Evolutionary conservation across 305 asterid species (phyloP).

Genomic region (Fraxinus nigra): DNA sequence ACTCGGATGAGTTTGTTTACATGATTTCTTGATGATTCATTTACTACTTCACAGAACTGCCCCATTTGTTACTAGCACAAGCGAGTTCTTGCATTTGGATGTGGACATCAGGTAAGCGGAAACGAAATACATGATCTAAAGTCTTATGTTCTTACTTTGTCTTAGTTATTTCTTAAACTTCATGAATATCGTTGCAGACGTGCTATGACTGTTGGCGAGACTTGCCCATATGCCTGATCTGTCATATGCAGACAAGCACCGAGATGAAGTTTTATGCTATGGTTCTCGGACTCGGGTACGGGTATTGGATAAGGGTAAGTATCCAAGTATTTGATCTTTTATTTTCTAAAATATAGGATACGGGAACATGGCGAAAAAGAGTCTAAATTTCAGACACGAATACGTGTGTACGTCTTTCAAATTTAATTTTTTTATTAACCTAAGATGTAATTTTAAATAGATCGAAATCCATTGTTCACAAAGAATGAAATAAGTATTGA

Average conservation of each 20-base stretch:
- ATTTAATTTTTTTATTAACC: too few relatives aligned
- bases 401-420: too few relatives aligned
- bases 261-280: constrained; percentile 14
- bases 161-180: background rate
- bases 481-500: too few relatives aligned
- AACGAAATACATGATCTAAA: background rate
- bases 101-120: constrained; percentile 51
- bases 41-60: constrained; percentile 33
- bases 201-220: constrained; percentile 40
- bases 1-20: background rate
- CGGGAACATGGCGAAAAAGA: too few relatives aligned
- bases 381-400: too few relatives aligned
- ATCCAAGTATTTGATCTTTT: too few relatives aligned
- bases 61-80: constrained; percentile 43
- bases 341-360: too few relatives aligned
- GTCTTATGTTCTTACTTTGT: background rate
- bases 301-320: too few relatives aligned
- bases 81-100: constrained; percentile 43
- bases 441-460: too few relatives aligned
- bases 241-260: constrained; percentile 32
- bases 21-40: background rate
- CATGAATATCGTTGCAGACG: constrained; percentile 26
- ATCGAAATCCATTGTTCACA: too few relatives aligned
- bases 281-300: too few relatives aligned
- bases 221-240: constrained; percentile 40